Conservation (phyloP, 257 asterid genomes). For the Fraxinus cuspidata region DNA sequence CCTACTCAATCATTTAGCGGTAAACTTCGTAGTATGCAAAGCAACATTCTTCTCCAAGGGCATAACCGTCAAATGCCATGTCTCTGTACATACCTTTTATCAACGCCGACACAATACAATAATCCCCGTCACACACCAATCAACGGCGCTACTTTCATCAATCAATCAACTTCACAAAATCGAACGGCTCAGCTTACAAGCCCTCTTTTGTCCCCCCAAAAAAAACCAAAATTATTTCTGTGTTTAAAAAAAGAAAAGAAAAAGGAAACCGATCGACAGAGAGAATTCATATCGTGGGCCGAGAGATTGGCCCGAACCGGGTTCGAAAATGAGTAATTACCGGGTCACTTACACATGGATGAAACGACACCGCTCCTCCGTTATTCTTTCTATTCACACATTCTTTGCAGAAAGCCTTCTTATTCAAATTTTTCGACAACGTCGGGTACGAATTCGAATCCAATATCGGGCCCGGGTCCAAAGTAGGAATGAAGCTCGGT, state of each 20-base stretch:
- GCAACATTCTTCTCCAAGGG: too few relatives aligned
- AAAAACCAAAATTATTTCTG: not conserved
- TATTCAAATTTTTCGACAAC: constrained; percentile 27
- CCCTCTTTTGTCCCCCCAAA: not conserved
- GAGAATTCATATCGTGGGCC: constrained; percentile 34
- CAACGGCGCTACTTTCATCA: not conserved
- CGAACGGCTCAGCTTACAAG: not conserved
- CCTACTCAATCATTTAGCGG: too few relatives aligned
- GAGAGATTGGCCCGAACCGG: constrained; percentile 55
- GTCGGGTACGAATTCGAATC: constrained; percentile 11
- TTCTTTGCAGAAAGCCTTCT: constrained; percentile 44
- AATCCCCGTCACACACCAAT: not conserved
- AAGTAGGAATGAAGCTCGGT: constrained; percentile 18
- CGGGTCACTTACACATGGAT: constrained; percentile 69
- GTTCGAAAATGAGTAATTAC: constrained; percentile 35
- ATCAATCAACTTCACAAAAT: not conserved
- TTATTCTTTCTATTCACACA: constrained; percentile 42
- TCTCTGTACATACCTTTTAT: too few relatives aligned
- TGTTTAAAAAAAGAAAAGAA: too few relatives aligned
- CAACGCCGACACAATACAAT: not conserved
- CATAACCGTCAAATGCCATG: too few relatives aligned
- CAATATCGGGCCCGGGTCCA: constrained; percentile 14
- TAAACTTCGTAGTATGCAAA: too few relatives aligned
- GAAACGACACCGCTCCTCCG: constrained; percentile 46
- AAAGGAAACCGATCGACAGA: not conserved